Percentiles rank a stretch among this genome's conserved stretches.
Evolutionary conservation across 352 stramenopile species (phyloP).

Genomic region (Globisporangium solare): DNA sequence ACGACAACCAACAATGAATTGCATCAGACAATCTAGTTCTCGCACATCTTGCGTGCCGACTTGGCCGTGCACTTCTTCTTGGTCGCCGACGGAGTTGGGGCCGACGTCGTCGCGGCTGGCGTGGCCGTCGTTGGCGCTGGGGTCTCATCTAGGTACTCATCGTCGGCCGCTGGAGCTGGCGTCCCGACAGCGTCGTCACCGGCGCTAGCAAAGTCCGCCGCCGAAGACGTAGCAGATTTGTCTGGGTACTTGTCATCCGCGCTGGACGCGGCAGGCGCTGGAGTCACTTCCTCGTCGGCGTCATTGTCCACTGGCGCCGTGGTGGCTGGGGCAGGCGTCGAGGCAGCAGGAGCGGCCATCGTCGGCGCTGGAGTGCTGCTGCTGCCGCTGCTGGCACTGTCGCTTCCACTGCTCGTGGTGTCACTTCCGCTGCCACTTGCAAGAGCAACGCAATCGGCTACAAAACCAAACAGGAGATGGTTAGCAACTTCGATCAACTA

Average conservation of each 20-base stretch:
- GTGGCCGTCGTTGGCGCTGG: constrained; percentile 3
- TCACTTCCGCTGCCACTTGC: constrained; percentile 3
- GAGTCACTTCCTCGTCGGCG: background rate
- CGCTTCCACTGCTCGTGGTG: constrained; percentile 1
- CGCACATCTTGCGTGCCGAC: background rate
- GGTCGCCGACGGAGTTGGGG: background rate
- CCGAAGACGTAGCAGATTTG: background rate
- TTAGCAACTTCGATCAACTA: too few relatives aligned
- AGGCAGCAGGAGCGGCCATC: constrained; percentile 11
- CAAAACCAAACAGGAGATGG: background rate
- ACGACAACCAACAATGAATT: background rate
- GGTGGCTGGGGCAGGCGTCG: constrained; percentile 8
- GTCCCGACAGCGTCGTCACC: background rate
- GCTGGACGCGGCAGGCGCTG: background rate
- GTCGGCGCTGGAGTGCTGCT: constrained; percentile 12
- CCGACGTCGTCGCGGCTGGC: background rate
- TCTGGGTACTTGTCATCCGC: background rate
- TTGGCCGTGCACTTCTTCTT: background rate
- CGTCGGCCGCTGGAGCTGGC: background rate
- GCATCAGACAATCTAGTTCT: background rate
- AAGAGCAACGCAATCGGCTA: constrained; percentile 2
- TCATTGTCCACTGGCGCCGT: constrained; percentile 8
- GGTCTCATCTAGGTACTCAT: background rate
- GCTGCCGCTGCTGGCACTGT: background rate
- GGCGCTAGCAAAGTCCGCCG: background rate